Evolutionary conservation across 805 yeast genomes (phyloP), one percentile per base, ranked within the genome.

Genomic region (Metschnikowia matae): DNA sequence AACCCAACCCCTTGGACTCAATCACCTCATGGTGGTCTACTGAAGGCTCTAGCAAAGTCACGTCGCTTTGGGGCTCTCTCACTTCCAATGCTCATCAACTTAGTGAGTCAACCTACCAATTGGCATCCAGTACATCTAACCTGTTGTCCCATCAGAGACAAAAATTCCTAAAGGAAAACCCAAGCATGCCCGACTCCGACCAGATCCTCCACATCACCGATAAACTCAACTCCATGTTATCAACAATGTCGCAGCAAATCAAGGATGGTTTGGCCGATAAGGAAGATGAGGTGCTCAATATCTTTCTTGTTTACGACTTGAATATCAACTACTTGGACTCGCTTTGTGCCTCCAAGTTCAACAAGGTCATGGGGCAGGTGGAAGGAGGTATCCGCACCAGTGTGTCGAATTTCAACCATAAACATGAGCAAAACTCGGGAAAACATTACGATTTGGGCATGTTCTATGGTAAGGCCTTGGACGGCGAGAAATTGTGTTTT

Each of bases 401-500:
- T 51, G 80, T 84, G 13, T 76, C 75, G 52, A 83, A 84, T 49
- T 69, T 65, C 56, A 70, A 71, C 54, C 71, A 67, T 51, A 68
- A 64, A 64, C 65, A 60, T 32, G 64, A 59, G 36, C 55, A 54
- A 5, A 29, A 26, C 10, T 23, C 45, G 10, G 58, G 52, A 20
- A 59, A 63, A 32, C 54, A 56, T 11, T 57, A 51, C 51, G 80
- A 80, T 44, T 77, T 92, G 59, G 85, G 85, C 54, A 65, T 87
- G 57, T 89, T 90, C 63, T 71, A 77, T 18, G 97, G 97, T 7
- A 85, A 86, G 55, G 61, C 82, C 1, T 79, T 82, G 40, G 96
- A 89, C 65, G 97, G 94, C 13, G 95, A 87, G 61, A 92, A 94
- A 65, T 78, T 94, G 52, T 86, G 95, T 38, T 77, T 81, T 60